A percentile compares a stretch with the other conserved stretches of the same genome.
phyloP scores from a whole-genome alignment of 202 grass and related monocot genomes.

The Zoysia matrella region DNA sequence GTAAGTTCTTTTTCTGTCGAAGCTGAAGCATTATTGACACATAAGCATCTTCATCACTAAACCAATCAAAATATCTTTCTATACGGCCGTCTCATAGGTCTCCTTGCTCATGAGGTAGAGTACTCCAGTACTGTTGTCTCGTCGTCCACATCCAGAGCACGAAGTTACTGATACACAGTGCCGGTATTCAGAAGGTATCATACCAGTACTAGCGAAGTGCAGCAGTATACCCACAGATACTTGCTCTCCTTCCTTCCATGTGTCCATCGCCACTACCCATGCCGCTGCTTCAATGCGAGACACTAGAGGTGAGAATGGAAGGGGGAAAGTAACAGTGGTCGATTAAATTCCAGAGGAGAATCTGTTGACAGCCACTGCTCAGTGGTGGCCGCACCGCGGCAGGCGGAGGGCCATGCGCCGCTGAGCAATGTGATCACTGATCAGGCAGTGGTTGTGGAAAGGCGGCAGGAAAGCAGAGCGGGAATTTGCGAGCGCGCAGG shows the following conservation, averaged over 20 bases:
- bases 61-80: neutral
- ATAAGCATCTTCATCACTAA: too few relatives aligned
- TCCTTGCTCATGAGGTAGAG: slow-evolving; percentile 11
- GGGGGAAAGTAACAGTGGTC: slow-evolving; percentile 28
- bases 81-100: slow-evolving; percentile 17
- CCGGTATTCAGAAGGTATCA: neutral
- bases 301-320: neutral
- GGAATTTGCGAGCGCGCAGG: slow-evolving; percentile 34
- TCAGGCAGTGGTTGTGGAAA: too few relatives aligned
- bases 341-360: slow-evolving; percentile 57
- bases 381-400: slow-evolving; percentile 14
- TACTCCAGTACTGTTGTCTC: slow-evolving; percentile 3
- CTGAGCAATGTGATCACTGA: too few relatives aligned
- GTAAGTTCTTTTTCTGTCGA: too few relatives aligned
- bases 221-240: too few relatives aligned
- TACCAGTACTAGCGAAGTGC: too few relatives aligned
- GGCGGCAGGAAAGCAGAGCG: slow-evolving; percentile 10
- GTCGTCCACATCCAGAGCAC: neutral
- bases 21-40: too few relatives aligned
- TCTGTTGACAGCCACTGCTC: slow-evolving; percentile 50
- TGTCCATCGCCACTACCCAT: too few relatives aligned
- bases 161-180: slow-evolving; percentile 29
- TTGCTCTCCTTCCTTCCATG: too few relatives aligned
- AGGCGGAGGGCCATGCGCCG: too few relatives aligned
- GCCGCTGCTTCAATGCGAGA: neutral